Evolutionary conservation across 139 green algal genomes (phyloP), one percentile per base, ranked within the genome.

Genomic region (Axilococcus clingmanii): DNA sequence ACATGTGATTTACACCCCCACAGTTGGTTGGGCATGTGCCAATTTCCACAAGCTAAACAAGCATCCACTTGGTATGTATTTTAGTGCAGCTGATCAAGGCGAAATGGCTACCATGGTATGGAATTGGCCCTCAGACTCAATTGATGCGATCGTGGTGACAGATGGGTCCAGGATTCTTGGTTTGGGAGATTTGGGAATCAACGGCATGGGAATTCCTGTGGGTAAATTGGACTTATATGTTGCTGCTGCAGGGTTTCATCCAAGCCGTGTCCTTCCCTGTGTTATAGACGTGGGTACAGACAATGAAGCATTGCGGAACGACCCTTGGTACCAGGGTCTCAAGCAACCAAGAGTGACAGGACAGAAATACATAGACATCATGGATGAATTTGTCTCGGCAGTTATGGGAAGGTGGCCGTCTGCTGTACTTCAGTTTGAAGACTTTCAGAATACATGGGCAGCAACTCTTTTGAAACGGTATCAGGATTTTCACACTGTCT

Each of bases 191-290:
- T 62, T 95, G 55, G 80, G 79, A 42, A 28, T 81, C 23, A 78
- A 87, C 32, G 84, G 84, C 20, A 65, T 93, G 23, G 81, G 67
- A 40, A 90, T 93, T 44, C 58, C 71, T 6, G 72, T 92, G 22
- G 79, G 88, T 27, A 97, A 97, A 77, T 73, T 97, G 43, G 89
- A 96, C 51, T 59, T 97, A 25, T 97, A 97, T 65, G 82, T 86
- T 30, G 87, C 76, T 6, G 87, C 82, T 7, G 89, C 79, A 20
- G 87, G 87, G 17, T 94, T 97, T 73, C 59, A 85, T 52, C 85
- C 87, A 6, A 45, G 37, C n/a, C 66, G 77, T 22, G 81, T 97
- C 25, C 66, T 97, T 54, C 90, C 89, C 2, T 70, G 82, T 25
- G 69, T 90, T 5, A 68, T 97, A 14, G 88, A 96, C 53, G 86